These are phyloP conservation scores for Pythium apleroticum DNA, from an alignment of 352 stramenopile genomes.

Conservation along the genomic window DNA sequence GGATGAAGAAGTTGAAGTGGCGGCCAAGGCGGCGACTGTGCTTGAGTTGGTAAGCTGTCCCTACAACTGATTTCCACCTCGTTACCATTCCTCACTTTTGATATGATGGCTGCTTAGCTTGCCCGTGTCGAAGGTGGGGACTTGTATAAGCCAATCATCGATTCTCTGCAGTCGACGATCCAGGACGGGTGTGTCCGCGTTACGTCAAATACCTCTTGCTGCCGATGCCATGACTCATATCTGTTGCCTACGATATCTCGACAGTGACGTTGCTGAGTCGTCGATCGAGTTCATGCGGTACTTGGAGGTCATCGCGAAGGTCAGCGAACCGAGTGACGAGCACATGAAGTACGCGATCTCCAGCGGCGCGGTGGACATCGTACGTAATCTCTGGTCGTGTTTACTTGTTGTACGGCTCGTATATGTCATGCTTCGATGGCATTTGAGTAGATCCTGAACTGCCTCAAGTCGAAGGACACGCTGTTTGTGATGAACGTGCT, in stretches of 20 bases:
- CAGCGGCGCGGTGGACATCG: constrained; percentile 35
- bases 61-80: too few species aligned
- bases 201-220: too few species aligned
- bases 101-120: too few species aligned
- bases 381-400: neutral
- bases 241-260: neutral
- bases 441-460: constrained; percentile 54
- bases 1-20: constrained; percentile 73
- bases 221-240: too few species aligned
- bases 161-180: constrained; percentile 43
- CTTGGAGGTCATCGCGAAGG: constrained; percentile 65
- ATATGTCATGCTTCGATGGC: neutral
- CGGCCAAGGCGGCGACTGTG: constrained; percentile 56
- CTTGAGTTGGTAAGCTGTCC: constrained; percentile 48
- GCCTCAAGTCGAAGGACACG: constrained; percentile 71
- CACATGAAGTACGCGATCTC: constrained; percentile 66
- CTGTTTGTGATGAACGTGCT: constrained; percentile 86
- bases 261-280: constrained; percentile 36
- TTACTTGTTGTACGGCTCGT: too few species aligned
- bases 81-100: neutral
- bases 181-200: constrained; percentile 19
- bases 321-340: constrained; percentile 53
- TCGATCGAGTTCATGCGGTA: constrained; percentile 81
- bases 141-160: constrained; percentile 52
- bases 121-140: constrained; percentile 36